Base-by-base conservation (phyloP, 2,329 filamentous ascomycete species). In the Colletotrichum gloeosporioides region DNA sequence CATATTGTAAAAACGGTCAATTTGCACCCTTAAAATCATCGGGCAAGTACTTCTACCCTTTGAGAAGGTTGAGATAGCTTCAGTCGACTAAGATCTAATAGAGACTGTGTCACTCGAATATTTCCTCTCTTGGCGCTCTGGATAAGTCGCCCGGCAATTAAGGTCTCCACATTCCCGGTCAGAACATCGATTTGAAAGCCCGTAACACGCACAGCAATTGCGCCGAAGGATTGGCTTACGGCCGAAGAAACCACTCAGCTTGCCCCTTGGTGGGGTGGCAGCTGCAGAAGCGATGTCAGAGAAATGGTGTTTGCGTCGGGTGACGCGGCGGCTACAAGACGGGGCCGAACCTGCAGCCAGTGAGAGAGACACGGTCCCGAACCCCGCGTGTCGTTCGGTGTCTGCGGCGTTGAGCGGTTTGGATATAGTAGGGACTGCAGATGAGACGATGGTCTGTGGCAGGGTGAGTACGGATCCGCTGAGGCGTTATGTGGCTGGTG, bases 401-500 rank as follows among this genome's bases (percentile, higher is more conserved):
- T 62, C 12, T 34, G 93, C 94, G 13, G 90, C 86, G 3, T 90
- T 91, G 13, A 93, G 94, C 82, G 77, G 96, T 90, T 76, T 94
- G 87, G 39, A 88, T 78, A 95, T 94, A 22, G 91, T 92, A 0
- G 93, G 92, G 9, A 93, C 87, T 8, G 93, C 92, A 0, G 93
- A 94, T 15, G 93, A 89, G 78, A 94, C 87, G 80, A 94, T 93
- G 36, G 92, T 93, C 66, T 39, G 62, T 13, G 22, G 34, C 32
- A 32, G 62, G 22, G 32, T 64, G 13, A 27, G 1, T 36, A 22
- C 36, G 6, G 59, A 22, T 64, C 34, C 12, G 31, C 32, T 22
- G 1, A 3, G 12, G 29, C 59, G 15, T 61, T 25, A 16, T 61
- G 29, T 32, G 59, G 29, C 27, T 62, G 59, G 18, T 13, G 12